Conservation (phyloP, 352 stramenopile genomes). For the Phytophthora niederhauseri region DNA sequence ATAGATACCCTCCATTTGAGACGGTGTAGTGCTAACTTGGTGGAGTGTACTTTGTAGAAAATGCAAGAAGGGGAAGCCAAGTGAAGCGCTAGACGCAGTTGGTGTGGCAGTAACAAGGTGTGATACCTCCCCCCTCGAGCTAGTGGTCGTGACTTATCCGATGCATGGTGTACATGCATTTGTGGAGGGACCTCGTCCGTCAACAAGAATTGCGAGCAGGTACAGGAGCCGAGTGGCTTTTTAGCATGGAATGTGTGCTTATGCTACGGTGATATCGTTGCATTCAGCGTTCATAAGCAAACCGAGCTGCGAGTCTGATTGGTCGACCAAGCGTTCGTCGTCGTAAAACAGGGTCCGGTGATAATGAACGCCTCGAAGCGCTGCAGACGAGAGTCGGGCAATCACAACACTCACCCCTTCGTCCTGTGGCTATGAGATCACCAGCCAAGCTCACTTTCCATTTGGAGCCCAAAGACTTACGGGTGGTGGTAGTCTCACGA, state of each 20-base stretch:
- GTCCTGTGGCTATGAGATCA: too few species aligned
- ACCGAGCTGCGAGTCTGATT: background rate
- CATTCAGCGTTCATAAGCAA: background rate
- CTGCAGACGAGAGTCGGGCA: background rate
- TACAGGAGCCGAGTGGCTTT: background rate
- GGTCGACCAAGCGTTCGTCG: background rate
- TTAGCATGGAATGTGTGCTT: background rate
- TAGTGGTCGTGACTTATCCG: background rate
- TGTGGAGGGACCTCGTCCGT: background rate
- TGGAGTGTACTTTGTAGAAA: background rate
- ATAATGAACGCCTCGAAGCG: background rate
- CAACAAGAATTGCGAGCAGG: background rate
- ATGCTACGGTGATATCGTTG: background rate
- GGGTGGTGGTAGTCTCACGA: too few species aligned
- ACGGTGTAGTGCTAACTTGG: background rate
- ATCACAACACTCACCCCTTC: background rate
- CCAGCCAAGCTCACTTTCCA: conserved; percentile 3
- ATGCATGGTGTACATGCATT: background rate
- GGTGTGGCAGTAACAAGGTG: background rate
- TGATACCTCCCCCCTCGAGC: too few species aligned
- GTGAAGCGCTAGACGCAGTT: background rate
- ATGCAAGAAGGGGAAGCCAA: background rate
- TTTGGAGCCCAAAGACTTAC: background rate
- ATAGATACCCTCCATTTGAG: background rate
- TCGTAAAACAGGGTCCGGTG: background rate